phyloP scores from a whole-genome alignment of 768 basidiomycete genomes.

The Tulasnella sp. region DNA sequence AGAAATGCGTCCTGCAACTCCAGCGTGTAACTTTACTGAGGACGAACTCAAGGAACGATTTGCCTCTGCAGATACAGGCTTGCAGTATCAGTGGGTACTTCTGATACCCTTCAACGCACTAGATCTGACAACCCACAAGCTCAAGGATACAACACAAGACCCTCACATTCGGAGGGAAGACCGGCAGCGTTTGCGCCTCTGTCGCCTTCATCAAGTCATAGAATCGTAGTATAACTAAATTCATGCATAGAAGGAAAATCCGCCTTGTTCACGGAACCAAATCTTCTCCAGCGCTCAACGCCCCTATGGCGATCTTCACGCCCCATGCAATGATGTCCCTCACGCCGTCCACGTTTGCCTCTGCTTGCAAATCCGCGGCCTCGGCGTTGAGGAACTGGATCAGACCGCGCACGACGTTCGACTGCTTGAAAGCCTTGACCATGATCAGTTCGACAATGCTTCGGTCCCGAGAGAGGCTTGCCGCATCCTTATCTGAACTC shows the following conservation, averaged over 20 bases:
- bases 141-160: constrained; percentile 63
- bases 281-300: constrained; percentile 43
- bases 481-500: constrained; percentile 19
- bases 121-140: constrained; percentile 32
- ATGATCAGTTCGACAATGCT: constrained; percentile 66
- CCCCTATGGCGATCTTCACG: constrained; percentile 53
- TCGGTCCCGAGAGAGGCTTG: constrained; percentile 42
- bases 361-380: constrained; percentile 27
- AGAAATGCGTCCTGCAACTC: constrained; percentile 23
- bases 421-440: constrained; percentile 56
- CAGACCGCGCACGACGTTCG: constrained; percentile 62
- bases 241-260: too few relatives aligned
- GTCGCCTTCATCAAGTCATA: constrained; percentile 51
- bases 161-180: constrained; percentile 68
- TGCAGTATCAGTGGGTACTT: constrained; percentile 52
- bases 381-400: constrained; percentile 53
- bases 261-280: background rate
- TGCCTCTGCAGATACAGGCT: constrained; percentile 34
- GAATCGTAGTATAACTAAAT: background rate
- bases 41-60: constrained; percentile 55
- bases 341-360: constrained; percentile 31
- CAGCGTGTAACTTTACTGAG: constrained; percentile 77
- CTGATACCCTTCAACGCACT: background rate
- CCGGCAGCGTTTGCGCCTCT: constrained; percentile 57
- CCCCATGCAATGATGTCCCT: constrained; percentile 52